Evolutionary conservation across 192 early-diverging fungal species (phyloP).

Genomic region (Phlyctochytrium planicorne): DNA sequence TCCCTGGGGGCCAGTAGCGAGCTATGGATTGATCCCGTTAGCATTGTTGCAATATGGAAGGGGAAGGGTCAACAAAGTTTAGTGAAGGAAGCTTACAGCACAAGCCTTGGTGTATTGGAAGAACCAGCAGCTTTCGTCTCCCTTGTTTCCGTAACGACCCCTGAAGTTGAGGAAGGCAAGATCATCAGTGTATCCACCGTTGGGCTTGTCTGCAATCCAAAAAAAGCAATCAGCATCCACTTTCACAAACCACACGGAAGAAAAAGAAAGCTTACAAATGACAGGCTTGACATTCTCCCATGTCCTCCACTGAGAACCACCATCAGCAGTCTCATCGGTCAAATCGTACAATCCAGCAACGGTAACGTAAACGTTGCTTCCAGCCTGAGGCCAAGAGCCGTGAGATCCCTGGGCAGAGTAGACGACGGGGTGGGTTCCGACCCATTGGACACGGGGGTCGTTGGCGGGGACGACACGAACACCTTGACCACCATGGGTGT

Average conservation of each 20-base stretch:
- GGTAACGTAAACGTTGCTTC: not conserved
- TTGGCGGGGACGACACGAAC: not conserved
- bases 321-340: slow-evolving; percentile 6
- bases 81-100: not conserved
- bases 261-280: not conserved
- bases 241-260: not conserved
- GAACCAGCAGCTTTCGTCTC: not conserved
- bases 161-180: slow-evolving; percentile 3
- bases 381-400: slow-evolving; percentile 9
- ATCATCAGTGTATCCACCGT: slow-evolving; percentile 9
- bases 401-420: slow-evolving; percentile 12
- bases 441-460: not conserved
- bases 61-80: not conserved
- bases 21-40: not conserved
- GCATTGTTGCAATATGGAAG: not conserved
- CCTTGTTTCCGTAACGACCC: slow-evolving; percentile 4
- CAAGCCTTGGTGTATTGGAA: slow-evolving; percentile 5
- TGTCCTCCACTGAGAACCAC: not conserved
- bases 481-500: slow-evolving; percentile 4
- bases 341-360: slow-evolving; percentile 8
- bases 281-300: slow-evolving; percentile 9
- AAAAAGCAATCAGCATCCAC: too few species aligned
- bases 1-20: not conserved
- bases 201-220: not conserved
- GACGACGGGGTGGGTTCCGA: slow-evolving; percentile 7